Evolutionary conservation across 345 rosid species (phyloP).

Genomic region (Linum lewisii): DNA sequence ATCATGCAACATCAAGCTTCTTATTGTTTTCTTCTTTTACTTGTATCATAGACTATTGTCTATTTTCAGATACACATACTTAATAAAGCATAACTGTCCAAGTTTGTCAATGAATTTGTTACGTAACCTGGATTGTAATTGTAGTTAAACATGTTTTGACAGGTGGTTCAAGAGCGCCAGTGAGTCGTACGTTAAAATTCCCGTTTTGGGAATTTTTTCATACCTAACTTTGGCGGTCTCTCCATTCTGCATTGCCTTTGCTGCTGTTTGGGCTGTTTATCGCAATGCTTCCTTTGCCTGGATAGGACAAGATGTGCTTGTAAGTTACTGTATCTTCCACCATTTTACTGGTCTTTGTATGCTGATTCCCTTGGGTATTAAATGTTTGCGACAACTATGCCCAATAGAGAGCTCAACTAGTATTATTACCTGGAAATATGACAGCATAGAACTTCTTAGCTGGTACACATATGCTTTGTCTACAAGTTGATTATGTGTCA

Average conservation of each 20-base stretch:
- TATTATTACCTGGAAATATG: neutral
- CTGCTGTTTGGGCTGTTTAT: slow-evolving; percentile 84
- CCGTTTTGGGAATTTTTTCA: slow-evolving; percentile 77
- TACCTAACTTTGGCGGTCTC: slow-evolving; percentile 76
- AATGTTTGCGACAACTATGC: neutral
- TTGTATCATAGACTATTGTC: neutral
- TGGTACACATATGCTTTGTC: neutral
- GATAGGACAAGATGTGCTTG: slow-evolving; percentile 98
- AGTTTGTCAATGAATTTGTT: neutral
- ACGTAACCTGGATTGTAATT: neutral
- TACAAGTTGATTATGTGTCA: neutral
- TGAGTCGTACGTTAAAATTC: slow-evolving; percentile 65
- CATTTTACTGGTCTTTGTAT: neutral
- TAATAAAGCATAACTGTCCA: neutral
- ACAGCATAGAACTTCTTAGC: neutral
- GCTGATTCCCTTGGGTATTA: neutral
- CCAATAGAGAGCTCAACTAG: neutral
- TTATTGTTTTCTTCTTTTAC: too few species aligned
- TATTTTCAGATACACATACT: neutral
- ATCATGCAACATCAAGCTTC: too few species aligned
- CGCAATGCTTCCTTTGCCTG: slow-evolving; percentile 62
- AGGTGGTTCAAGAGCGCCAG: slow-evolving; percentile 80
- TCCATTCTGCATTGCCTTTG: slow-evolving; percentile 86
- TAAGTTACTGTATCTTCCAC: slow-evolving; percentile 28
- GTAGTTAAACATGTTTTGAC: slow-evolving; percentile 10